phyloP scores from a whole-genome alignment of 345 rosid species.

The Excoecaria cochinchinensis region DNA sequence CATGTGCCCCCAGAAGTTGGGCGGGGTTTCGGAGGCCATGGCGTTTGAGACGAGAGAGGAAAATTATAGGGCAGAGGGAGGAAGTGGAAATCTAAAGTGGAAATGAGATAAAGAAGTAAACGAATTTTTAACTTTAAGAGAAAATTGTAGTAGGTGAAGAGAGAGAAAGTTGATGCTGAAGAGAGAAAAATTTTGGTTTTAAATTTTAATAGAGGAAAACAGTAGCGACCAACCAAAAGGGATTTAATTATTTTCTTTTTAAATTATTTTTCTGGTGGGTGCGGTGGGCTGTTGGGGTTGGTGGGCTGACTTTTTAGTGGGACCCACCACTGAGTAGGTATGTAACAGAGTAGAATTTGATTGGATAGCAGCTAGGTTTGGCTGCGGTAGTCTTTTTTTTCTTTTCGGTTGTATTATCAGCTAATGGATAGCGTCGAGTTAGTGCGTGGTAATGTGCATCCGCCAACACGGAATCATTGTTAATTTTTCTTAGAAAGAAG shows the following conservation, averaged over 20 bases:
- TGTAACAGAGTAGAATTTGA: too few relatives aligned
- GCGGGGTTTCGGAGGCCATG: conserved; percentile 25
- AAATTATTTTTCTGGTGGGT: not conserved
- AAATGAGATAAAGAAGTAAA: not conserved
- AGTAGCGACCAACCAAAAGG: not conserved
- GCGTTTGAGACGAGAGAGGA: not conserved
- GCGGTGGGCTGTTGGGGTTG: not conserved
- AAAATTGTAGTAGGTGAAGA: not conserved
- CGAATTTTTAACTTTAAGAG: not conserved
- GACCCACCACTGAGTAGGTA: not conserved
- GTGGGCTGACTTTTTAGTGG: not conserved
- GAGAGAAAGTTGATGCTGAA: not conserved
- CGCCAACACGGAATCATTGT: too few relatives aligned
- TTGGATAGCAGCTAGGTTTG: not conserved
- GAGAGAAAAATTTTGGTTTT: not conserved
- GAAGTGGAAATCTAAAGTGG: not conserved
- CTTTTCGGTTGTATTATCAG: too few relatives aligned
- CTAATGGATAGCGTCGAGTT: too few relatives aligned
- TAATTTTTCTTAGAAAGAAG: too few relatives aligned
- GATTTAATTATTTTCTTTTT: too few relatives aligned
- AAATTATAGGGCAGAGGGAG: not conserved
- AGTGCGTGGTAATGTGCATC: too few relatives aligned
- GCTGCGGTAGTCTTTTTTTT: too few relatives aligned
- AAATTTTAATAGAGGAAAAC: too few relatives aligned
- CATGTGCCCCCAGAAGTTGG: conserved; percentile 83